Percentiles rank a stretch among this genome's conserved stretches.
Evolutionary conservation across 768 basidiomycete genomes (phyloP).

Genomic region (Udeniomyces megalosporus): DNA sequence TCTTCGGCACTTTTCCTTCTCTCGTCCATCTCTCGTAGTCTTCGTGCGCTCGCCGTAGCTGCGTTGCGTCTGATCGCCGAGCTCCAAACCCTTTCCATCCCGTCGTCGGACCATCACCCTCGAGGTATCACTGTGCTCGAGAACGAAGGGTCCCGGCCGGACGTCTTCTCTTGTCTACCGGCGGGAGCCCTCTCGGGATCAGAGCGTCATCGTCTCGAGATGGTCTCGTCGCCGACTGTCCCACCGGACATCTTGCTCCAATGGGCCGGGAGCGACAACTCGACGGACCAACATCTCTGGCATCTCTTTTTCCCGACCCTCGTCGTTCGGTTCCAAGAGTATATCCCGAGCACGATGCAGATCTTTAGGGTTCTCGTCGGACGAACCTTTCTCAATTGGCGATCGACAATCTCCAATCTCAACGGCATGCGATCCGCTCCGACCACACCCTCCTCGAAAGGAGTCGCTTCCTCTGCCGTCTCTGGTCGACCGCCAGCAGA

Average conservation of each 20-base stretch:
- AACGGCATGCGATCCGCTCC: slow-evolving; percentile 14
- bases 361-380: slow-evolving; percentile 21
- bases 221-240: slow-evolving; percentile 14
- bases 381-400: slow-evolving; percentile 23
- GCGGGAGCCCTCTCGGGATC: slow-evolving; percentile 16
- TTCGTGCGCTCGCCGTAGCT: slow-evolving; percentile 6
- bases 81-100: slow-evolving; percentile 1
- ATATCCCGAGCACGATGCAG: slow-evolving; percentile 17
- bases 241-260: slow-evolving; percentile 20
- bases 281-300: slow-evolving; percentile 26
- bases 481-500: slow-evolving; percentile 21
- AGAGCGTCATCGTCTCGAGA: slow-evolving; percentile 23
- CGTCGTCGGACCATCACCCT: neutral
- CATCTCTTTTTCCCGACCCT: slow-evolving; percentile 22
- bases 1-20: slow-evolving; percentile 11
- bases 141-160: neutral
- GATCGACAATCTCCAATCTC: slow-evolving; percentile 20
- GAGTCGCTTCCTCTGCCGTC: neutral
- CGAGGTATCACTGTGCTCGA: slow-evolving; percentile 7
- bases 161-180: neutral
- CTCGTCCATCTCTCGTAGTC: slow-evolving; percentile 5
- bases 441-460: neutral
- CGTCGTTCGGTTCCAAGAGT: slow-evolving; percentile 17
- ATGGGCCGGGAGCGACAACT: slow-evolving; percentile 23
- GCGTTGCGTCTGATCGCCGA: neutral